Evolutionary conservation across 1,139 yeast species (phyloP).

Genomic region (Pneumocystis wakefieldiae): DNA sequence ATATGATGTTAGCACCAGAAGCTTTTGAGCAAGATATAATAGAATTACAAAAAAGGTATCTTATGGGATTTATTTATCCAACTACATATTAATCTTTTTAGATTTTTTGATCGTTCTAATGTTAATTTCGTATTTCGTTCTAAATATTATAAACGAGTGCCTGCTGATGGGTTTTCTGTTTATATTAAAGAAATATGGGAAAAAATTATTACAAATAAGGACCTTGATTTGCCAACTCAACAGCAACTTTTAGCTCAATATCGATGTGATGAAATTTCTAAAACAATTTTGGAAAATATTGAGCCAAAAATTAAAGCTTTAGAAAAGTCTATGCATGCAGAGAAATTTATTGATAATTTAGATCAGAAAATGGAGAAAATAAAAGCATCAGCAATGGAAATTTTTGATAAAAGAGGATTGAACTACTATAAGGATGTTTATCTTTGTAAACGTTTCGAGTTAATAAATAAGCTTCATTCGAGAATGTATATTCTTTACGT

Average conservation of each 20-base stretch:
- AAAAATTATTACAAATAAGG: constrained; percentile 82
- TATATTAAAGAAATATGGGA: constrained; percentile 90
- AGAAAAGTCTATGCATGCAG: constrained; percentile 10
- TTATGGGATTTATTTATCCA: background rate
- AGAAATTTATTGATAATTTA: constrained; percentile 11
- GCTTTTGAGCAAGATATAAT: constrained; percentile 53
- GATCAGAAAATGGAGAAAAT: constrained; percentile 27
- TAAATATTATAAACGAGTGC: constrained; percentile 69
- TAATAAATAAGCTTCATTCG: constrained; percentile 33
- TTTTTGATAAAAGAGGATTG: constrained; percentile 51
- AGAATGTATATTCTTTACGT: constrained; percentile 35
- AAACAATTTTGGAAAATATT: constrained; percentile 31
- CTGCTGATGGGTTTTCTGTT: constrained; percentile 91
- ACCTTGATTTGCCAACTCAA: constrained; percentile 89
- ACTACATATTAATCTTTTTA: background rate
- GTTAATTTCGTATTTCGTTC: constrained; percentile 40
- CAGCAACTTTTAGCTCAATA: constrained; percentile 88
- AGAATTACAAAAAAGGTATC: constrained; percentile 38
- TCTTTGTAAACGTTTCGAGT: constrained; percentile 34
- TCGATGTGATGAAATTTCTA: constrained; percentile 79
- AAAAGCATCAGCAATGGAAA: constrained; percentile 30
- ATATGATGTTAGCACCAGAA: constrained; percentile 67
- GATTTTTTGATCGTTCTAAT: constrained; percentile 26
- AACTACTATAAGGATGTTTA: constrained; percentile 49
- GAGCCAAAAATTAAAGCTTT: constrained; percentile 12